Evolutionary conservation across 768 basidiomycete genomes (phyloP), one percentile per base, ranked within the genome.

Genomic region (Rhodotorula diobovata): DNA sequence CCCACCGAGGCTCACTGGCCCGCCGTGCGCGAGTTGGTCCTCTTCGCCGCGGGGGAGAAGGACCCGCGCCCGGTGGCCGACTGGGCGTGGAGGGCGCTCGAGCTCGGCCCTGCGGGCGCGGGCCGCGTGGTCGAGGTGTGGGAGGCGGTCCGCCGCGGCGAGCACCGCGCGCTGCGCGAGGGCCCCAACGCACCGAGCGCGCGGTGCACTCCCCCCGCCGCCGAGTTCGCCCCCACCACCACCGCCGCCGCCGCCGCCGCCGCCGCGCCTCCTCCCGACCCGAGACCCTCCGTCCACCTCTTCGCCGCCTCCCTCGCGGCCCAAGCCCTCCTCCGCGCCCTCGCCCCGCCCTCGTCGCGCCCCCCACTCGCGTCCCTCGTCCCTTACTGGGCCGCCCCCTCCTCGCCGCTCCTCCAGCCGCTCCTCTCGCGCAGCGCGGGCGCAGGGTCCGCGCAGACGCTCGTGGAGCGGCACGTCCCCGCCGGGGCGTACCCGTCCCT

Each of bases 101-200:
- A 35, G 20, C 39, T 28, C 25, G 73, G 66, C 0, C 35, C 1
- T 30, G 53, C 2, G 18, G 73, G 69, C 23, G 60, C 63, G n/a
- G 15, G n/a, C 23, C 65, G 66, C 21, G 73, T 74, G 46, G 69
- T 61, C 32, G 69, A 74, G 9, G 51, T 74, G 39, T 74, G 60
- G 54, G 63, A 74, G 3, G 58, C 58, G 21, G 23, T 74, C 46
- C 7, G 16, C 41, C 43, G 41, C 6, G 66, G 61, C 23, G 68
- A 68, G n/a, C 68, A 74, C 28, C 25, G 34, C 23, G 28, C 28
- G 4, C 34, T 74, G 12, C 32, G 66, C 41, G 37, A 30, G 21
- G 60, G 45, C 9, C 21, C 16, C 2, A 25, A 48, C 2, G 61
- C 65, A 34, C 66, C 63, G 2, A 54, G 64, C n/a, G 32, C 30